A percentile compares a stretch with the other conserved stretches of the same genome.
These are phyloP conservation scores for Saururus chinensis DNA, from an alignment of 164 flowering plant genomes.

Conservation along the genomic window DNA sequence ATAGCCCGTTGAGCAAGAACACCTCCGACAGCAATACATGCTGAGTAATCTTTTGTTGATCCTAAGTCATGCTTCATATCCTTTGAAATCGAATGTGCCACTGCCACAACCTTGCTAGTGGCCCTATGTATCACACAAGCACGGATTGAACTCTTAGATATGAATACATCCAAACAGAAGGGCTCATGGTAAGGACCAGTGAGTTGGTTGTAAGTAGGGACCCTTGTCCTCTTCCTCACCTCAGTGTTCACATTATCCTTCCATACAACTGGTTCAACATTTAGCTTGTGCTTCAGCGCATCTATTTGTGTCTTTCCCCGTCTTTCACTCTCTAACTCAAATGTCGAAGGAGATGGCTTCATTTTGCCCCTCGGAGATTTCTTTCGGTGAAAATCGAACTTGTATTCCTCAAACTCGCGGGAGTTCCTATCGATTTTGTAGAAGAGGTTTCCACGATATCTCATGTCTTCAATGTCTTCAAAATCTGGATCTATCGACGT, in stretches of 20 bases:
- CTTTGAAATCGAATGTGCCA: constrained; percentile 89
- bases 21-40: constrained; percentile 70
- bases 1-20: constrained; percentile 74
- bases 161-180: constrained; percentile 72
- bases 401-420: constrained; percentile 74
- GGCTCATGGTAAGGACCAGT: constrained; percentile 86
- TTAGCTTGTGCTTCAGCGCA: constrained; percentile 7
- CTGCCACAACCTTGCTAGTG: constrained; percentile 84
- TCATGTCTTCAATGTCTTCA: constrained; percentile 81
- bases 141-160: constrained; percentile 79
- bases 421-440: constrained; percentile 70
- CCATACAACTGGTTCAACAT: constrained; percentile 1
- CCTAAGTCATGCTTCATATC: constrained; percentile 72
- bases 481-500: constrained; percentile 28
- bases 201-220: constrained; percentile 63
- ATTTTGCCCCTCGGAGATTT: constrained; percentile 24
- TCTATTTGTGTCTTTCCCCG: constrained; percentile 20
- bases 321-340: constrained; percentile 17
- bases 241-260: neutral
- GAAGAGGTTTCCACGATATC: constrained; percentile 58
- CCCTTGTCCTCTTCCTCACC: constrained; percentile 32
- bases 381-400: constrained; percentile 44
- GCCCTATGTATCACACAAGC: constrained; percentile 81
- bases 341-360: constrained; percentile 7
- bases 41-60: constrained; percentile 47